phyloP scores from a whole-genome alignment of 2,329 filamentous ascomycete genomes.

The Calonectria henricotiae region DNA sequence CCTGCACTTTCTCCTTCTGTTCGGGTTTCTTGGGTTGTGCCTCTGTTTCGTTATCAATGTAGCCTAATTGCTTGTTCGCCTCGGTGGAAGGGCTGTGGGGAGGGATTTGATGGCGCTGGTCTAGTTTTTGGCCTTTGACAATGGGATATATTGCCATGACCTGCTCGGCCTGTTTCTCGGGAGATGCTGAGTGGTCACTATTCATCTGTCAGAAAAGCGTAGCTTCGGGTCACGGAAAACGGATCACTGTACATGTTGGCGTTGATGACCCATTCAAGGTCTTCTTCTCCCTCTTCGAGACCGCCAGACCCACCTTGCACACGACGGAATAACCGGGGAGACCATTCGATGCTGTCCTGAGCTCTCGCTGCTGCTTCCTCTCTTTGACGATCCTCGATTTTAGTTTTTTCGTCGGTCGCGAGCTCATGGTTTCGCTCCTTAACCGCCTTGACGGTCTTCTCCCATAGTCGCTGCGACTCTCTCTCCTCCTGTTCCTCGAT shows the following conservation, averaged over 20 bases:
- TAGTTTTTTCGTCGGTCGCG: constrained; percentile 96
- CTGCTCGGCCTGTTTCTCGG: constrained; percentile 83
- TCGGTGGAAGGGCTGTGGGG: constrained; percentile 54
- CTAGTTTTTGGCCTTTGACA: constrained; percentile 80
- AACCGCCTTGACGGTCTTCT: constrained; percentile 85
- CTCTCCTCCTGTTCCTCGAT: constrained; percentile 89
- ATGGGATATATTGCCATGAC: constrained; percentile 91
- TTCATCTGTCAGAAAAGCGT: constrained; percentile 36
- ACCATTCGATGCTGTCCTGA: constrained; percentile 88
- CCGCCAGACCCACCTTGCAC: constrained; percentile 81
- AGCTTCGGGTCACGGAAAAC: not conserved
- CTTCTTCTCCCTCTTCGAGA: constrained; percentile 86
- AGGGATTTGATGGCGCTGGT: constrained; percentile 72
- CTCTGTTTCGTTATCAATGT: constrained; percentile 14
- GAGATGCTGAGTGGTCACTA: constrained; percentile 65
- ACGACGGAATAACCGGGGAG: constrained; percentile 85
- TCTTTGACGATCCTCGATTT: constrained; percentile 92
- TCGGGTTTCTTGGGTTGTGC: constrained; percentile 11
- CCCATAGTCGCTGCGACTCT: constrained; percentile 92
- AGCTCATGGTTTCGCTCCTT: constrained; percentile 88
- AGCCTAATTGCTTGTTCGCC: constrained; percentile 32
- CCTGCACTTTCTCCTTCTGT: constrained; percentile 45
- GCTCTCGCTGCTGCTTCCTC: constrained; percentile 87
- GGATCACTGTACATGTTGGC: constrained; percentile 74
- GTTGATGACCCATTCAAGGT: constrained; percentile 95